phyloP scores from a whole-genome alignment of 148 eudicot species.

The Arctostaphylos glauca region DNA sequence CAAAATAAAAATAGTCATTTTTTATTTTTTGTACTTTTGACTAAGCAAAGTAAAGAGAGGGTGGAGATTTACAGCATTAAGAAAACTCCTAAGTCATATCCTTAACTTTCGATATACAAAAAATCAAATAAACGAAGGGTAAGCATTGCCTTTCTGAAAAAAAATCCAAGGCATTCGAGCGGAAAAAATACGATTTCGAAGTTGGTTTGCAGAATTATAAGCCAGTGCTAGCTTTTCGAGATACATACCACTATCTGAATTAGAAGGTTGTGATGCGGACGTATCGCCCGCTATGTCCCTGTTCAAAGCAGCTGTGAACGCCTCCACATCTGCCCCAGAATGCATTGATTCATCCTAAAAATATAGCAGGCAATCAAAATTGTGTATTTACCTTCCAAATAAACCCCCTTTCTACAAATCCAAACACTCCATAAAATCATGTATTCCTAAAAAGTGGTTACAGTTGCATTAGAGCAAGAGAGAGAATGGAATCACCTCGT shows the following conservation, averaged over 20 bases:
- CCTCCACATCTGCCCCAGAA: constrained; percentile 94
- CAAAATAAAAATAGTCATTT: no score
- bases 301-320: constrained; percentile 88
- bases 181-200: background rate
- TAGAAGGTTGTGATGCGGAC: constrained; percentile 47
- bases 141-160: background rate
- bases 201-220: no score
- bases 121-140: background rate
- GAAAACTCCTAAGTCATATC: background rate
- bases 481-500: constrained; percentile 46
- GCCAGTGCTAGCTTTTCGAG: background rate
- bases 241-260: constrained; percentile 40
- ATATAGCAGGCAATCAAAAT: background rate
- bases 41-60: no score
- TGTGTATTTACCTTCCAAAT: background rate
- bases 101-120: background rate
- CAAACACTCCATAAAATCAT: background rate
- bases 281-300: constrained; percentile 72
- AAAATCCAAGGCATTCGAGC: background rate
- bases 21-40: no score
- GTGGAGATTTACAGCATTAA: background rate
- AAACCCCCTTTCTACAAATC: background rate
- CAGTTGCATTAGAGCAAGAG: background rate
- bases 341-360: constrained; percentile 89
- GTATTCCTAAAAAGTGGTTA: background rate